phyloP scores from a whole-genome alignment of 768 basidiomycete species.

The Russula lepida region DNA sequence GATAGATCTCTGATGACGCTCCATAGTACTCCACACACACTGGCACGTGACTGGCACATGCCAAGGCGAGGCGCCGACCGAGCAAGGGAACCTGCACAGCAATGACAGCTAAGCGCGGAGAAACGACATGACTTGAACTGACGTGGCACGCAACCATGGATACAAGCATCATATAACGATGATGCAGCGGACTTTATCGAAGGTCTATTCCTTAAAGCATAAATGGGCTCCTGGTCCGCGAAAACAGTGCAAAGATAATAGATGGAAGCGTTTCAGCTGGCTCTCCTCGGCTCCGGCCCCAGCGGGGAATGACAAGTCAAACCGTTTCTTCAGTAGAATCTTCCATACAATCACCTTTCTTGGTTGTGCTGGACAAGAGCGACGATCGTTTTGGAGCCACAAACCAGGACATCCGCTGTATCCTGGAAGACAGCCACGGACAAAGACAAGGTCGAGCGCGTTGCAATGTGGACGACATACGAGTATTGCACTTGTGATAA shows the following conservation, averaged over 20 bases:
- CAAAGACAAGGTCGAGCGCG: not conserved
- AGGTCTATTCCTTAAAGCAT: slow-evolving; percentile 52
- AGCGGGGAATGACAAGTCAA: slow-evolving; percentile 87
- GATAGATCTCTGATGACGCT: not conserved
- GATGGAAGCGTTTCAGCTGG: slow-evolving; percentile 60
- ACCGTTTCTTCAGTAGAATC: slow-evolving; percentile 72
- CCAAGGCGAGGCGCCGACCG: too few species aligned
- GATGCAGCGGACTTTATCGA: not conserved
- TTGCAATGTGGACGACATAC: slow-evolving; percentile 70
- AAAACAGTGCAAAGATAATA: slow-evolving; percentile 61
- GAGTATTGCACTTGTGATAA: slow-evolving; percentile 77
- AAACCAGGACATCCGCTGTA: slow-evolving; percentile 78
- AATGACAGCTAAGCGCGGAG: not conserved
- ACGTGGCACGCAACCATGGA: not conserved
- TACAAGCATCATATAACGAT: slow-evolving; percentile 1
- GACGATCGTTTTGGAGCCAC: slow-evolving; percentile 80
- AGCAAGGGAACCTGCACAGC: too few species aligned
- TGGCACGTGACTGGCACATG: too few species aligned
- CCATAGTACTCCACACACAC: too few species aligned
- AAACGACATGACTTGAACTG: not conserved
- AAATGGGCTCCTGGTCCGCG: slow-evolving; percentile 63
- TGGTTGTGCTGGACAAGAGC: slow-evolving; percentile 53
- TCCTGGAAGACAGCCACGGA: slow-evolving; percentile 69
- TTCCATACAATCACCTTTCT: slow-evolving; percentile 63
- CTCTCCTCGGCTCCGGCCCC: slow-evolving; percentile 73